Evolutionary conservation across 768 basidiomycete species (phyloP), one percentile per base, ranked within the genome.

Genomic region (Mycena galopus): DNA sequence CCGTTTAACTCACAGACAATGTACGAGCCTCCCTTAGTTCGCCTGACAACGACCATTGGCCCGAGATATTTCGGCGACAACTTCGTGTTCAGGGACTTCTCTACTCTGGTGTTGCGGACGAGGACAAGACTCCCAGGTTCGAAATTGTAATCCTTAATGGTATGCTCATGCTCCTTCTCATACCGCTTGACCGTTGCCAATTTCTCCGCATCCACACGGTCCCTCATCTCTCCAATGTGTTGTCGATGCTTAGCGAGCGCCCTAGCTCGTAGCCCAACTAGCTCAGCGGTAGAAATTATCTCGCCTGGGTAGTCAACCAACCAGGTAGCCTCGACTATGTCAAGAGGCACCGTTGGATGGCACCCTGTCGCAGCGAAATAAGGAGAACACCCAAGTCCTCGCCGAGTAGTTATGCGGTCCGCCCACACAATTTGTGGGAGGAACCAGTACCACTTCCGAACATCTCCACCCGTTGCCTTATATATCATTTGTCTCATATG

Each of bases 381-480:
- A 23, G 68, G 68, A 4, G 47, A 51, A 55, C 68, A 70, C 0
- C 50, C 68, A 6, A 62, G 7, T 4, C 68, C 61, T 3, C 37
- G 50, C 16, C 68, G 16, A 27, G 47, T 57, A 17, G 68, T 70
- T 39, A 70, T 70, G 2, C 59, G 0, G 9, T 70, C 68, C 23
- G 68, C 68, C 68, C 59, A 70, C 1, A 53, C n/a, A 33, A 70
- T 23, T 53, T 63, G 47, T 0, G 58, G 61, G 1, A 70, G n/a
- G 33, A 70, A 70, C 68, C 68, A 70, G 50, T 53, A 70, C 68
- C 68, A 69, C 27, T 69, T 69, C 17, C 59, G 25, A 4, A 35
- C 29, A 30, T 65, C 64, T 37, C 64, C 64, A 1, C 64, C 53
- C 7, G 64, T 56, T 21, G 64, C 64, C 27, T 56, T 65, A 17